Base-by-base conservation (phyloP, 2,329 filamentous ascomycete genomes). In the Neoarthrinium moseri region DNA sequence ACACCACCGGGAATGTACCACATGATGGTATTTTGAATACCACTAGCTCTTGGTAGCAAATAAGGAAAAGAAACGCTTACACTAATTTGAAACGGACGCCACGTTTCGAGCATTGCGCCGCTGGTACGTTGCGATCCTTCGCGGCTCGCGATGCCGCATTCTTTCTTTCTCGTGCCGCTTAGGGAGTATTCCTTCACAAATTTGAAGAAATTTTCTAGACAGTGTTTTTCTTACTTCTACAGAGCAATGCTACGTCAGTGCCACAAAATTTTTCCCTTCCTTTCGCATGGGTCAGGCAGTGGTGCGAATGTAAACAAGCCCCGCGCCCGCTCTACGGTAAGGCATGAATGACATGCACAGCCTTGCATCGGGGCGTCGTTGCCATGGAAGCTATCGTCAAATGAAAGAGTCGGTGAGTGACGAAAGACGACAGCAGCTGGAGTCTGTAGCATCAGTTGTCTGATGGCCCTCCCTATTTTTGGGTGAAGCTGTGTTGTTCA, bases 321-420 rank as follows among this genome's bases (percentile, higher is more conserved):
- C 8, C 15, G 7, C 10, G 10, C 15, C 35, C 12, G 35, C 11
- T 38, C 21, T n/a, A 24, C 20, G 38, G 43, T 45, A 45, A 45
- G 43, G 43, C 43, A 39, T 39, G 33, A 45, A 45, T 32, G 8
- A 12, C 11, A 38, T 45, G 43, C 12, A 38, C 17, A 27, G 43
- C 43, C 37, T 30, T 26, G 29, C 36, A 46, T 26, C 29, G 20
- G 37, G 30, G 15, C 12, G 13, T 13, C 20, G 37, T 46, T 46
- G 38, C 30, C 37, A 42, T 46, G 37, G 44, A 27, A 46, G 23
- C 20, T 22, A 26, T n/a, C 36, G 18, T 17, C 29, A 35, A 46
- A 27, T 34, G 18, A n/a, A 49, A 49, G 43, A 45, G 47, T 49
- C 47, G 47, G 47, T 49, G 47, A 49, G 47, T 41, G 43, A 27